These are phyloP conservation scores for Fusarium euwallaceae DNA, from an alignment of 2,329 filamentous ascomycete species.

Conservation along the genomic window DNA sequence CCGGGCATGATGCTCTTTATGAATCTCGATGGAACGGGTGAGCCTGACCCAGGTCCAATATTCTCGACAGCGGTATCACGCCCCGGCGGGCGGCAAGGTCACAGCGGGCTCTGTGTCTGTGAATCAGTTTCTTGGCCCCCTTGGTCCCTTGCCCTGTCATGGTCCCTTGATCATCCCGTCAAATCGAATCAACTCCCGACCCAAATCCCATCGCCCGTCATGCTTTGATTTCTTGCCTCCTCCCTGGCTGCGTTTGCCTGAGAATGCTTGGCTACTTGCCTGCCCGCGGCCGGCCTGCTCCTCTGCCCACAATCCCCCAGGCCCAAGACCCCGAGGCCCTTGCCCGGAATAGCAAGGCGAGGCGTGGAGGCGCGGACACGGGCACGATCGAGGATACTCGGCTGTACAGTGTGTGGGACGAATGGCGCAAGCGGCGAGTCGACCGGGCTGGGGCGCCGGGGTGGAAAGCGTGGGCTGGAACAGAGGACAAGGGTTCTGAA, in stretches of 20 bases:
- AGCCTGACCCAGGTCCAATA: constrained; percentile 18
- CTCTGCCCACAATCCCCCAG: constrained; percentile 24
- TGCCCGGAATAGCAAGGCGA: constrained; percentile 43
- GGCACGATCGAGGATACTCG: constrained; percentile 46
- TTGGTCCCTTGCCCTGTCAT: constrained; percentile 29
- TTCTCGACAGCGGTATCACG: constrained; percentile 14
- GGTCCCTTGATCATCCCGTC: constrained; percentile 34
- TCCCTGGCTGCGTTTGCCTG: constrained; percentile 16
- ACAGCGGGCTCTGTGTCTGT: constrained; percentile 26
- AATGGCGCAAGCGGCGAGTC: constrained; percentile 47
- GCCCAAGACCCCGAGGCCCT: constrained; percentile 28
- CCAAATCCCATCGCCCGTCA: constrained; percentile 25
- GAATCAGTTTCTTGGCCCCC: constrained; percentile 22
- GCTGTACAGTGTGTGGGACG: constrained; percentile 50
- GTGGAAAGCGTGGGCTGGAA: constrained; percentile 41
- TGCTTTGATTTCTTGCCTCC: constrained; percentile 31
- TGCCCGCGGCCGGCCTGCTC: constrained; percentile 7
- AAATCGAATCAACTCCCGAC: constrained; percentile 35
- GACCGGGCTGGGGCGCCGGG: constrained; percentile 43
- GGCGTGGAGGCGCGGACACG: constrained; percentile 46
- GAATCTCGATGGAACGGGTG: constrained; percentile 25
- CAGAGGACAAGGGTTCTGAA: constrained; percentile 41
- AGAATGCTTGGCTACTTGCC: constrained; percentile 20
- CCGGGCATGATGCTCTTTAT: constrained; percentile 34
- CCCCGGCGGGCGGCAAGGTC: constrained; percentile 23